These are phyloP conservation scores for Bryoglossum gracile DNA, from an alignment of 495 filamentous ascomycete species.

Conservation along the genomic window DNA sequence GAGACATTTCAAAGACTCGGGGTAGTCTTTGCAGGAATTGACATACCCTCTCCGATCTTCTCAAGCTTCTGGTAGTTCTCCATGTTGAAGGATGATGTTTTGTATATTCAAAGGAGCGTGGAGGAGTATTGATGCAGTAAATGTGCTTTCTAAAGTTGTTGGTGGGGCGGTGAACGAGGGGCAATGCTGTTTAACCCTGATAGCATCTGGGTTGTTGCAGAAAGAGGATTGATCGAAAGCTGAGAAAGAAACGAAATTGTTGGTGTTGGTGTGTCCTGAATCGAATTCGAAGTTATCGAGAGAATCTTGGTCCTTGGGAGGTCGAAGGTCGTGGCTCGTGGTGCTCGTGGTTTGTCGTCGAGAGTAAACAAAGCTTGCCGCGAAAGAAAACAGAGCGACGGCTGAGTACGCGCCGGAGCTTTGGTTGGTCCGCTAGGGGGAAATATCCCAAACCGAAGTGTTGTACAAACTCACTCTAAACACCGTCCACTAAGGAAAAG, in stretches of 20 bases:
- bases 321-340: constrained; percentile 17
- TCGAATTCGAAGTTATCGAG: constrained; percentile 6
- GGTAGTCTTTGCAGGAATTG: constrained; percentile 2
- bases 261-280: constrained; percentile 1
- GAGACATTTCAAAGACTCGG: background rate
- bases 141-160: constrained; percentile 11
- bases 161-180: constrained; percentile 27
- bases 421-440: too few species aligned
- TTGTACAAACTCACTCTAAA: too few species aligned
- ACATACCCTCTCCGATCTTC: constrained; percentile 95
- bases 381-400: too few species aligned
- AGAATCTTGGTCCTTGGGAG: constrained; percentile 10
- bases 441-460: too few species aligned
- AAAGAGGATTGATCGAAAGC: background rate
- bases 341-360: too few species aligned
- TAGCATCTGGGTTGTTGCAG: constrained; percentile 15
- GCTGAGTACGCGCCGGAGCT: too few species aligned
- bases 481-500: too few species aligned
- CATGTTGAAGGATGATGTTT: constrained; percentile 47
- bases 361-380: constrained; percentile 20
- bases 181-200: constrained; percentile 13
- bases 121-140: constrained; percentile 20
- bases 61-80: constrained; percentile 99
- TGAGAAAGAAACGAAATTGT: background rate
- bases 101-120: constrained; percentile 23